A percentile compares a stretch with the other conserved stretches of the same genome.
Conservation (phyloP, 345 rosid genomes). For the Laguncularia racemosa region DNA sequence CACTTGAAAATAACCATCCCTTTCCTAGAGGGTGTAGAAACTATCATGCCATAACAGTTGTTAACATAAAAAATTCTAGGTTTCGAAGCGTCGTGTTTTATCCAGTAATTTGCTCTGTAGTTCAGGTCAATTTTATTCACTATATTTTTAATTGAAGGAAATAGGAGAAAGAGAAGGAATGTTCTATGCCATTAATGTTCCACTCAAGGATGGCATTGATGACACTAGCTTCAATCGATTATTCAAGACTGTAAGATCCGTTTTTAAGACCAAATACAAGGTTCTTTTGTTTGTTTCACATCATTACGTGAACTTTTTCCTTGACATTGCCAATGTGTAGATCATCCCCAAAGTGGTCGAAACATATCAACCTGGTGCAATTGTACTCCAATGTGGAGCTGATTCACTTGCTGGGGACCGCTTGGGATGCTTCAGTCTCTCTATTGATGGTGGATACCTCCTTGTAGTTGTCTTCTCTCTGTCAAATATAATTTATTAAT, state of each 20-base stretch:
- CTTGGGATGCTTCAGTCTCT: conserved; percentile 95
- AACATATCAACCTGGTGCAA: conserved; percentile 80
- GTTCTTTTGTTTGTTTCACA: conserved; percentile 6
- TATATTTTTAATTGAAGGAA: conserved; percentile 53
- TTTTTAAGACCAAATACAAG: neutral
- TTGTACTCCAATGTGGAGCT: conserved; percentile 98
- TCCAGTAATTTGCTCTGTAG: neutral
- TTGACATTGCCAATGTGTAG: conserved; percentile 27
- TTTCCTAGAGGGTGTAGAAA: too few relatives aligned
- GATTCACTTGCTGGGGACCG: conserved; percentile 99
- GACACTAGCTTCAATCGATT: conserved; percentile 90
- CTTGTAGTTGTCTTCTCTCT: conserved; percentile 34
- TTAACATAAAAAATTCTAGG: too few relatives aligned
- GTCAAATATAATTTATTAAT: neutral
- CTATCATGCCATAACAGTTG: too few relatives aligned
- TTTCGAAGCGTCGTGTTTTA: too few relatives aligned
- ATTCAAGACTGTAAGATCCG: conserved; percentile 71
- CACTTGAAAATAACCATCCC: too few relatives aligned
- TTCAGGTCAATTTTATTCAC: conserved; percentile 11
- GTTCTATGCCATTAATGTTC: conserved; percentile 94
- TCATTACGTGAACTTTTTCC: conserved; percentile 4
- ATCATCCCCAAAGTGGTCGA: conserved; percentile 87
- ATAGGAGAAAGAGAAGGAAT: conserved; percentile 95
- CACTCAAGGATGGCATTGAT: conserved; percentile 95
- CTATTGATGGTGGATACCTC: conserved; percentile 84